Conservation (phyloP, 345 rosid species). For the Arabidopsis suecica region DNA sequence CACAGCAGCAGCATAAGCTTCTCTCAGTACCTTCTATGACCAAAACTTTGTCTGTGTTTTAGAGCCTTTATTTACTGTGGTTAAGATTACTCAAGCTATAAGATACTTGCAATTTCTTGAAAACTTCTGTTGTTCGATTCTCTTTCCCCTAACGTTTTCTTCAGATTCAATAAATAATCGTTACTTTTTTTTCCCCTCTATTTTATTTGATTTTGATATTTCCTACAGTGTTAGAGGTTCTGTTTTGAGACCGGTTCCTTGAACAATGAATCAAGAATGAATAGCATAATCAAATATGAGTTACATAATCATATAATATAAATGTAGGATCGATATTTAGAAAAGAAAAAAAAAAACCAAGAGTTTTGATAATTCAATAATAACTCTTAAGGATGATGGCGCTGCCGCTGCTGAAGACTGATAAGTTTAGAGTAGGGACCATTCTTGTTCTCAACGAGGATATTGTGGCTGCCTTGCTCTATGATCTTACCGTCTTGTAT, state of each 20-base stretch:
- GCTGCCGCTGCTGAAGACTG: slow-evolving; percentile 73
- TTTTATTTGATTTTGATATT: neutral
- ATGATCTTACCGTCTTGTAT: slow-evolving; percentile 76
- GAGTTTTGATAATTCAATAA: slow-evolving; percentile 9
- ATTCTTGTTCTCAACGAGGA: slow-evolving; percentile 64
- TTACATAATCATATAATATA: neutral
- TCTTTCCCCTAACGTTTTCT: neutral
- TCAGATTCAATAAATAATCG: slow-evolving; percentile 1
- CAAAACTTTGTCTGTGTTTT: neutral
- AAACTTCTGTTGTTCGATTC: neutral
- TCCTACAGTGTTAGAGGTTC: neutral
- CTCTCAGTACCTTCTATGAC: slow-evolving; percentile 4
- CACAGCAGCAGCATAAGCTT: slow-evolving; percentile 63
- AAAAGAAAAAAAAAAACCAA: neutral
- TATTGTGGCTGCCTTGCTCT: slow-evolving; percentile 83
- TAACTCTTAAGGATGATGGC: slow-evolving; percentile 21
- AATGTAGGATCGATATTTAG: neutral
- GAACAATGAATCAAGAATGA: neutral
- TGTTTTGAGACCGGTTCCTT: neutral
- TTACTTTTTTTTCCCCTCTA: neutral
- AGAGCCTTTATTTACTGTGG: slow-evolving; percentile 6
- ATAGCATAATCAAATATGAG: neutral
- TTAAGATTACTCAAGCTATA: slow-evolving; percentile 13
- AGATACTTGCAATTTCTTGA: slow-evolving; percentile 8
- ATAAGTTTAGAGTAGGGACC: slow-evolving; percentile 80